A percentile compares a stretch with the other conserved stretches of the same genome.
phyloP scores from a whole-genome alignment of 768 basidiomycete genomes.

The Asterophora lycoperdoides region DNA sequence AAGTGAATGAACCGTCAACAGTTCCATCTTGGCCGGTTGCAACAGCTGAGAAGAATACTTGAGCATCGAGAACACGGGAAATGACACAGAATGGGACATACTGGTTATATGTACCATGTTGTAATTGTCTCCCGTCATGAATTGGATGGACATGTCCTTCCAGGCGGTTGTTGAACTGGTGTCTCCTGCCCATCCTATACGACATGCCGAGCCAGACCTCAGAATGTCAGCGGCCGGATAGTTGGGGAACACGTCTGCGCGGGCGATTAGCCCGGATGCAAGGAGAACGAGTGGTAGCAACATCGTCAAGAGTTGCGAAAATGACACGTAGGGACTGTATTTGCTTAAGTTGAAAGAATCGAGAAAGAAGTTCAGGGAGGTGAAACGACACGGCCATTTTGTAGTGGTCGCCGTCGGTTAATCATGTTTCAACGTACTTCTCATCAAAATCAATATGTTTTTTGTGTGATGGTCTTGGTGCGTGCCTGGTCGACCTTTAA shows the following conservation, averaged over 20 bases:
- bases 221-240: slow-evolving; percentile 57
- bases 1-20: slow-evolving; percentile 42
- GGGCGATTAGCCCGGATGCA: slow-evolving; percentile 33
- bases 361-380: background rate
- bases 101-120: slow-evolving; percentile 65
- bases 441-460: background rate
- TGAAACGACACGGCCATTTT: background rate
- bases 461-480: too few species aligned
- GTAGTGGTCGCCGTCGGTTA: background rate
- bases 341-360: too few species aligned
- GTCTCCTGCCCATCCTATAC: slow-evolving; percentile 61
- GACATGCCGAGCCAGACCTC: slow-evolving; percentile 53
- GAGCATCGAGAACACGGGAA: background rate
- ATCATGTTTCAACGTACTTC: background rate
- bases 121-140: slow-evolving; percentile 76
- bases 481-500: too few species aligned
- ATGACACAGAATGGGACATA: slow-evolving; percentile 29
- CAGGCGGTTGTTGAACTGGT: slow-evolving; percentile 47
- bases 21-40: slow-evolving; percentile 59
- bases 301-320: slow-evolving; percentile 1
- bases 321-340: background rate
- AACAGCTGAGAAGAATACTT: slow-evolving; percentile 45
- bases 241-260: slow-evolving; percentile 54
- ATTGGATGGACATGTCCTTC: slow-evolving; percentile 68
- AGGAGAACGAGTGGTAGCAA: slow-evolving; percentile 1